Evolutionary conservation across 768 basidiomycete species (phyloP).

Genomic region (Kockovaella imperatae): DNA sequence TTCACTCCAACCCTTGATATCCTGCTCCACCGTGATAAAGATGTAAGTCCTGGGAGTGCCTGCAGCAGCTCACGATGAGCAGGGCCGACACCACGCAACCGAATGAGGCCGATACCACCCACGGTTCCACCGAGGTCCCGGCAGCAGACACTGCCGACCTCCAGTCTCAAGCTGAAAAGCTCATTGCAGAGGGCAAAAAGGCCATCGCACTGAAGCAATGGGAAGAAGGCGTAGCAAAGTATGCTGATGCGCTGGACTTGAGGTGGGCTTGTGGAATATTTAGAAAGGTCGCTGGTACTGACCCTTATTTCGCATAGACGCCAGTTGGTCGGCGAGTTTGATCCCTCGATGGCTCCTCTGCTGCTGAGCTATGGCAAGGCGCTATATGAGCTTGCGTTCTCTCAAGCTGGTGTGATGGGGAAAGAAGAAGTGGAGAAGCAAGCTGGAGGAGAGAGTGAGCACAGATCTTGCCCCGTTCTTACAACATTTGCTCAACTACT

Average conservation of each 20-base stretch:
- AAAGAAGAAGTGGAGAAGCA: slow-evolving; percentile 62
- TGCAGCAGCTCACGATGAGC: too few species aligned
- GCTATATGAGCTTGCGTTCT: slow-evolving; percentile 81
- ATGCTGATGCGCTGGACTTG: slow-evolving; percentile 40
- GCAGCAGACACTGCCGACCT: slow-evolving; percentile 1
- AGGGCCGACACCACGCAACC: too few species aligned
- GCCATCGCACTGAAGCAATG: slow-evolving; percentile 41
- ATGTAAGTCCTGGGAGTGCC: too few species aligned
- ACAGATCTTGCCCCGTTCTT: neutral
- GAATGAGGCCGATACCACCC: too few species aligned
- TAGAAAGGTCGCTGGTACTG: neutral
- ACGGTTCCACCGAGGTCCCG: neutral
- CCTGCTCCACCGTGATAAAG: too few species aligned
- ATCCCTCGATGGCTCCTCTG: slow-evolving; percentile 74
- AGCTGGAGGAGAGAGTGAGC: slow-evolving; percentile 28
- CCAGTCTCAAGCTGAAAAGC: slow-evolving; percentile 18
- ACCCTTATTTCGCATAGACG: slow-evolving; percentile 17
- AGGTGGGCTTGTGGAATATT: slow-evolving; percentile 26
- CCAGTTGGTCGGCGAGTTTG: slow-evolving; percentile 59
- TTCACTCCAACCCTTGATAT: too few species aligned
- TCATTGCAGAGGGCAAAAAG: slow-evolving; percentile 42
- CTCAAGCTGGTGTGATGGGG: slow-evolving; percentile 77
- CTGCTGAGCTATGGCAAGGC: slow-evolving; percentile 90
- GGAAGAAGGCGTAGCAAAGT: slow-evolving; percentile 41
- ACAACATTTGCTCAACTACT: neutral